phyloP scores from a whole-genome alignment of 768 basidiomycete genomes.

The Cystobasidiopsis lactophilus region DNA sequence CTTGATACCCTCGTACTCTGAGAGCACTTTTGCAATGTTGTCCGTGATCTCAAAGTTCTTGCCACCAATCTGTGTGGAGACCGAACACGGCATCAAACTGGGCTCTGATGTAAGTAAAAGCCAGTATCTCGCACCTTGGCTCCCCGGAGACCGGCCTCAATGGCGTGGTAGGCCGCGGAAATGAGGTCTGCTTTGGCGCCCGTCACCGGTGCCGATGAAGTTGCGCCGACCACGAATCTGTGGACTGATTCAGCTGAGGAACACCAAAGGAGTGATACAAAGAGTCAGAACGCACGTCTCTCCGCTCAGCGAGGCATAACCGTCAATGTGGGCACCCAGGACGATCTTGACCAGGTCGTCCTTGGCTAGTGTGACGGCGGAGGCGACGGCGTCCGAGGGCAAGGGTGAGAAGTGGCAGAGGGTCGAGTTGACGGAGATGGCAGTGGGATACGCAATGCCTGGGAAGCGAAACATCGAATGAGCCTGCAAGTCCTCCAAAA shows the following conservation, averaged over 20 bases:
- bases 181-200: slow-evolving; percentile 75
- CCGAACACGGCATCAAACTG: not conserved
- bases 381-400: slow-evolving; percentile 36
- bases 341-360: slow-evolving; percentile 90
- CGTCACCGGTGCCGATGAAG: slow-evolving; percentile 47
- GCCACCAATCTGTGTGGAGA: slow-evolving; percentile 32
- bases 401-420: slow-evolving; percentile 96
- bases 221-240: slow-evolving; percentile 57
- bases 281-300: slow-evolving; percentile 36
- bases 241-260: no score
- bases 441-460: slow-evolving; percentile 90
- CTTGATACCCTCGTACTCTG: slow-evolving; percentile 42
- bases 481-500: not conserved
- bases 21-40: slow-evolving; percentile 46
- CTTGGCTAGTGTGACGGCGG: slow-evolving; percentile 37
- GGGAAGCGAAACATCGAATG: not conserved
- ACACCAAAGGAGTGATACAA: not conserved
- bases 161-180: slow-evolving; percentile 79
- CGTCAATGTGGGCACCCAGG: slow-evolving; percentile 92
- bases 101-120: not conserved
- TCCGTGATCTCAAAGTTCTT: slow-evolving; percentile 94
- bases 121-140: slow-evolving; percentile 38
- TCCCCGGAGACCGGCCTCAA: slow-evolving; percentile 73
- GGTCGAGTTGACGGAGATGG: slow-evolving; percentile 63
- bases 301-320: slow-evolving; percentile 76